A percentile compares a stretch with the other conserved stretches of the same genome.
Evolutionary conservation across 2,329 filamentous ascomycete genomes (phyloP).

Genomic region (Sclerotinia borealis): DNA sequence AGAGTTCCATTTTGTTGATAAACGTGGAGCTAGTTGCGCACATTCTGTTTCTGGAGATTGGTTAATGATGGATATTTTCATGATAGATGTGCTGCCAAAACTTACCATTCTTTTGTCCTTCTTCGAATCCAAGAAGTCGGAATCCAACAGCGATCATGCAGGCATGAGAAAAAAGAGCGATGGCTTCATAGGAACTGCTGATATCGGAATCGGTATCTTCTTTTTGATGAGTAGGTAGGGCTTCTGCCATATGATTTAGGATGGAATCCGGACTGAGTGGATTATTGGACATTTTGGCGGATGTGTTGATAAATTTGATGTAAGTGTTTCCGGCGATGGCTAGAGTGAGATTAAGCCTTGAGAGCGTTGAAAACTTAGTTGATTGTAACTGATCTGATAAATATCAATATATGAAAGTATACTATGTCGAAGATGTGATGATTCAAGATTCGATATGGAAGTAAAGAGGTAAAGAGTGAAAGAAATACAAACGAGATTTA

Average conservation of each 20-base stretch:
- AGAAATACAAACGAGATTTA: neutral
- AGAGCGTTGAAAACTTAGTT: neutral
- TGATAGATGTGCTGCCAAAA: neutral
- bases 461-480: too few relatives aligned
- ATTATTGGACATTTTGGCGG: slow-evolving; percentile 28
- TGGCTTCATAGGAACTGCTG: slow-evolving; percentile 69
- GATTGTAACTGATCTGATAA: neutral
- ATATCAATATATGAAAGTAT: neutral
- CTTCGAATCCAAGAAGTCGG: slow-evolving; percentile 72
- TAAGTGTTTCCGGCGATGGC: neutral
- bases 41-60: slow-evolving; percentile 47
- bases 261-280: slow-evolving; percentile 42
- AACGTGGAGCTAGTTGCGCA: slow-evolving; percentile 50
- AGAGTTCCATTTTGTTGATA: slow-evolving; percentile 77
- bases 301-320: neutral
- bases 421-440: neutral
- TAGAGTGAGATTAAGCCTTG: neutral
- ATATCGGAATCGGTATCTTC: slow-evolving; percentile 55
- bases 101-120: slow-evolving; percentile 69
- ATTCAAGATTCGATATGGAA: neutral
- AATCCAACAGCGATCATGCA: slow-evolving; percentile 78
- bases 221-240: slow-evolving; percentile 48
- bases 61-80: slow-evolving; percentile 7
- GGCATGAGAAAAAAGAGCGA: slow-evolving; percentile 78
- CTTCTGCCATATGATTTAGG: slow-evolving; percentile 52